A percentile compares a stretch with the other conserved stretches of the same genome.
Conservation (phyloP, 306 rosid species). For the Luffa acutangula region DNA sequence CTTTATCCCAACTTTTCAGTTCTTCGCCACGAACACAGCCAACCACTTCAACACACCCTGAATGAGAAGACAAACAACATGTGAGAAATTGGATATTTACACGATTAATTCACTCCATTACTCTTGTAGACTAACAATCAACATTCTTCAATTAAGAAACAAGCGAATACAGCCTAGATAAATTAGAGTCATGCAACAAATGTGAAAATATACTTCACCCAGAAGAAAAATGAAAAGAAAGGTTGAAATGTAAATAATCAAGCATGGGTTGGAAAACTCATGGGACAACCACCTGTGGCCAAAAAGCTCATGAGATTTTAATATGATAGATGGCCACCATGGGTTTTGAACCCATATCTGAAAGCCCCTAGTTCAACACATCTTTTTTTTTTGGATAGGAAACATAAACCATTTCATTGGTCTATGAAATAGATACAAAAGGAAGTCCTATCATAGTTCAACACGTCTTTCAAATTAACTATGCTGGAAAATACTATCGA, state of each 20-base stretch:
- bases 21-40: constrained; percentile 77
- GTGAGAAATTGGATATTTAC: neutral
- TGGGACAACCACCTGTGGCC: no score
- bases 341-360: neutral
- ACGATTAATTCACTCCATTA: neutral
- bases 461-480: neutral
- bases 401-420: no score
- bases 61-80: neutral
- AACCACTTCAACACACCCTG: constrained; percentile 80
- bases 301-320: neutral
- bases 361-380: no score
- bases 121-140: neutral
- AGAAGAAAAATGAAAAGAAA: neutral
- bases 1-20: constrained; percentile 68
- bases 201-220: neutral
- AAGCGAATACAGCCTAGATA: neutral
- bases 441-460: no score
- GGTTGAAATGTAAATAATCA: neutral
- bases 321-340: neutral
- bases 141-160: neutral
- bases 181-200: neutral
- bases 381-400: no score
- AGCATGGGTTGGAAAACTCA: neutral
- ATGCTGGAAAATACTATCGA: neutral
- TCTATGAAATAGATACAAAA: no score